Conservation (phyloP, 2,329 filamentous ascomycete species). For the Nothopassalora personata region DNA sequence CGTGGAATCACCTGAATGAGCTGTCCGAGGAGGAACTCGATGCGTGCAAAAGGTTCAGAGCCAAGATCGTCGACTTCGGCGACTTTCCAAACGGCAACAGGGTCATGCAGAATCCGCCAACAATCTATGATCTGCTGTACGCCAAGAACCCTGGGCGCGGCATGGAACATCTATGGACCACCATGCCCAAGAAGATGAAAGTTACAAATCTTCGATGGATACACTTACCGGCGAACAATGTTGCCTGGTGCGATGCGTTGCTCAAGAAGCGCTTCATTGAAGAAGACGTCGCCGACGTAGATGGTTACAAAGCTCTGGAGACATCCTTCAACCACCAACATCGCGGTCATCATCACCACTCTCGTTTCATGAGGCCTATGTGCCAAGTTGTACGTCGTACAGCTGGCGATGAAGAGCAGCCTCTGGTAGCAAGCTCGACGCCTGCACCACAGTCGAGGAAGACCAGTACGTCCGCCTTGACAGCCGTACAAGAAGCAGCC, state of each 20-base stretch:
- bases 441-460: background rate
- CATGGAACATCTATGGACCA: constrained; percentile 21
- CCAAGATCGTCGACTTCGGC: constrained; percentile 24
- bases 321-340: constrained; percentile 59
- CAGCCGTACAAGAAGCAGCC: background rate
- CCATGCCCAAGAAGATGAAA: constrained; percentile 38
- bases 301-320: constrained; percentile 59
- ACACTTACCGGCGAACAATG: constrained; percentile 46
- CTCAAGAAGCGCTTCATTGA: constrained; percentile 62
- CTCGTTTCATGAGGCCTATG: constrained; percentile 57
- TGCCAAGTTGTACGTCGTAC: constrained; percentile 33
- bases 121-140: constrained; percentile 23
- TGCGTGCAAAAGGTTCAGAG: constrained; percentile 18
- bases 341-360: constrained; percentile 53
- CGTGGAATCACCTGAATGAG: constrained; percentile 34
- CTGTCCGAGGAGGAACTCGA: constrained; percentile 19
- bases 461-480: background rate
- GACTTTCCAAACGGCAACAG: constrained; percentile 25
- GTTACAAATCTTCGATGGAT: constrained; percentile 42
- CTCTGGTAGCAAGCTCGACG: background rate
- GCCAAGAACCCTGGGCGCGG: constrained; percentile 14
- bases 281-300: constrained; percentile 56
- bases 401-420: constrained; percentile 12
- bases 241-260: constrained; percentile 59
- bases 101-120: constrained; percentile 15